A percentile compares a stretch with the other conserved stretches of the same genome.
Conservation (phyloP, 768 basidiomycete species). For the Nidula microcarpa region DNA sequence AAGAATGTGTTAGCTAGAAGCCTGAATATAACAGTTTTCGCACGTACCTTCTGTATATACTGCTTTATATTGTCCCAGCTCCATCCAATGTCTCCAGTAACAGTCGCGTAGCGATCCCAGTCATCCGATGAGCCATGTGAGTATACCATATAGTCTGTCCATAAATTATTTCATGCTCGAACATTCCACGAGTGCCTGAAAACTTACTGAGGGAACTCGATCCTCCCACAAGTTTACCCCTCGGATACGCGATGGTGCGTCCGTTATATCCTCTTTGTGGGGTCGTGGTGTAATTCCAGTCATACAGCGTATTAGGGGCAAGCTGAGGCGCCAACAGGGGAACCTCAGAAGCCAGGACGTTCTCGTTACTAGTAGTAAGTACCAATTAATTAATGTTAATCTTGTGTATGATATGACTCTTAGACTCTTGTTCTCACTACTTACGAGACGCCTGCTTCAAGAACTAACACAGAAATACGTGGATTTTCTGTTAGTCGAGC, state of each 20-base stretch:
- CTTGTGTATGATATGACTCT: background rate
- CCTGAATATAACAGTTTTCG: background rate
- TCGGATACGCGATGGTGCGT: slow-evolving; percentile 12
- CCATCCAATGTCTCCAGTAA: slow-evolving; percentile 17
- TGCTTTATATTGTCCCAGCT: slow-evolving; percentile 16
- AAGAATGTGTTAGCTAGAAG: background rate
- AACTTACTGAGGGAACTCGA: slow-evolving; percentile 16
- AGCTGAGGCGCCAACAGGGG: slow-evolving; percentile 7
- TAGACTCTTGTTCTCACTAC: background rate
- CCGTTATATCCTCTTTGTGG: slow-evolving; percentile 14
- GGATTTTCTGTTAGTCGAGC: slow-evolving; percentile 29
- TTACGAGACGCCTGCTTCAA: slow-evolving; percentile 19
- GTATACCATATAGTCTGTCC: slow-evolving; percentile 16
- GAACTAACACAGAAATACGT: slow-evolving; percentile 23
- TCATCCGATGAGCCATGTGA: slow-evolving; percentile 17
- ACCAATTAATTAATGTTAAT: background rate
- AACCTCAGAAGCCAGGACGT: background rate
- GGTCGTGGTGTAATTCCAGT: slow-evolving; percentile 23
- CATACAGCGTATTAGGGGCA: slow-evolving; percentile 5
- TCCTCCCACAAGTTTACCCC: slow-evolving; percentile 19
- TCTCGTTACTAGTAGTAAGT: background rate
- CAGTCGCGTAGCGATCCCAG: slow-evolving; percentile 13
- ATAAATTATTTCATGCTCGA: background rate
- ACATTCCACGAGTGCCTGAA: too few species aligned
- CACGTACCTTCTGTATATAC: slow-evolving; percentile 13